Evolutionary conservation across 208 protist species (phyloP), one percentile per base, ranked within the genome.

Genomic region (Entamoeba invadens): DNA sequence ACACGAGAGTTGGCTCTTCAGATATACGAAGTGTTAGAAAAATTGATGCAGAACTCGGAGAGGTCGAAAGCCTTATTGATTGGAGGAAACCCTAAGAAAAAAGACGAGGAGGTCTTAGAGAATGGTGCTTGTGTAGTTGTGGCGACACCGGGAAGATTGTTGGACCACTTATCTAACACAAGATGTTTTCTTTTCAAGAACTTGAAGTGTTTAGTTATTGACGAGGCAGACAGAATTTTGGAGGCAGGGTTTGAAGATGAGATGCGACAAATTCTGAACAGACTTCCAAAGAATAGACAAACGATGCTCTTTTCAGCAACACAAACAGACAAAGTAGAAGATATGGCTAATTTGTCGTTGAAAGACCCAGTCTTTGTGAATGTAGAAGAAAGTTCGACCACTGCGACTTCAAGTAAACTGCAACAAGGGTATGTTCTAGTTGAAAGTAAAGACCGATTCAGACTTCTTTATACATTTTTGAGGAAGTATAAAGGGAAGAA

Each of bases 61-160:
- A 72, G 93, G 38, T 38, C 44, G 4, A 10, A 92, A 44, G 51
- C 93, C 5, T n/a, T 94, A 35, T 38, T 94, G 14, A 72, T 94
- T 12, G 95, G 95, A 12, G 94, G 94, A 45, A 92, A 45, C 5
- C 93, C 57, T 25, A 57, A 38, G 2, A 68, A 77, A 16, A 93
- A 92, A 10, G 94, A 96, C 35, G 77, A 25, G 68, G 42, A 87
- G 3, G n/a, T 51, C n/a, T 46, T 96, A 2, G 6, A 10, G 8
- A 92, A 45, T 18, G 94, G 93, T n/a, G 44, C 45, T 18, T 72
- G 46, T 18, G 31, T 95, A 6, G 12, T 95, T 21, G 87, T 96
- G 44, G 95, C 57, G 45, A 96, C 95, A 4, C 95, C 95, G 31
- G 95, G 95, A 35, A 44, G 95, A 45, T 45, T 96, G 8, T 42